Evolutionary conservation across 441 rosid species (phyloP).

Genomic region (Euphorbia schlechtendalii): DNA sequence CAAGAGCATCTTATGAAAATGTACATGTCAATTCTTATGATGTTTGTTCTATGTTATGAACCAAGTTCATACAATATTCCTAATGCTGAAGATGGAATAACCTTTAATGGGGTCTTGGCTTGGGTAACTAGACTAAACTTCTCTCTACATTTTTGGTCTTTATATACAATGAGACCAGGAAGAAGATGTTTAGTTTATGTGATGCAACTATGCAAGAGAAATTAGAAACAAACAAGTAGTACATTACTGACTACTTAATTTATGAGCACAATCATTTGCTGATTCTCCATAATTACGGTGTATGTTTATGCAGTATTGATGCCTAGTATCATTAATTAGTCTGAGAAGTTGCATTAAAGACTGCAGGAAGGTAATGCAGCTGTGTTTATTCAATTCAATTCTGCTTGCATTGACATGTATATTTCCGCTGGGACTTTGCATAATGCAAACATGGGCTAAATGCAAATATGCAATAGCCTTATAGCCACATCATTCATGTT

Average conservation of each 20-base stretch:
- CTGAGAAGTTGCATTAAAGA: slow-evolving; percentile 3
- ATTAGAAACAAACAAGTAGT: neutral
- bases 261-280: slow-evolving; percentile 3
- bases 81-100: neutral
- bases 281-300: neutral
- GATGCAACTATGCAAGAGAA: neutral
- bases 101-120: neutral
- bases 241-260: neutral
- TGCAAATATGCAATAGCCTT: too few species aligned
- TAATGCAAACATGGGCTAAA: neutral
- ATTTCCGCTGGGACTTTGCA: neutral
- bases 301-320: neutral
- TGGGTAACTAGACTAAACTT: neutral
- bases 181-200: neutral
- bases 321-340: neutral
- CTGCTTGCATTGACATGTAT: neutral
- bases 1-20: neutral
- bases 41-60: neutral
- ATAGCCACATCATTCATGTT: too few species aligned
- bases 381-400: neutral
- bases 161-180: neutral
- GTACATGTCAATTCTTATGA: neutral
- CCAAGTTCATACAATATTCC: neutral
- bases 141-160: too few species aligned
- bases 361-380: neutral